Evolutionary conservation across 441 rosid genomes (phyloP), one percentile per base, ranked within the genome.

Genomic region (Euphorbia celastroides): DNA sequence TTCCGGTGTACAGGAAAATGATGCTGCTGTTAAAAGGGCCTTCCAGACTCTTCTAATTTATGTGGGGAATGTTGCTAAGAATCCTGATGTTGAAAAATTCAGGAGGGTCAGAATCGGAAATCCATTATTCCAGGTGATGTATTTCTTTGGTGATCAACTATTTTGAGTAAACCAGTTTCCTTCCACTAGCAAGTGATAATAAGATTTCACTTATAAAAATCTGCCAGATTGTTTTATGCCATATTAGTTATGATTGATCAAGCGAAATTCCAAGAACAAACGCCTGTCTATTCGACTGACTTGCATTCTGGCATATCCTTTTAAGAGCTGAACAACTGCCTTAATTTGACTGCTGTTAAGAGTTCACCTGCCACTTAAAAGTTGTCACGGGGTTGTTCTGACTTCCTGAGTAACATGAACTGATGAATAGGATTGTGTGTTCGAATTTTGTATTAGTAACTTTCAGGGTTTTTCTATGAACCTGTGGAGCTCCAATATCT

Each of bases 51-150:
- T 93, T 63, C 67, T 90, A 64, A 70, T 72, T 26, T 84, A 82
- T 72, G 79, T 90, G 25, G 82, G 88, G 38, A 90, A 93, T 41
- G 84, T 73, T 26, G 79, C 77, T 3, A 83, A 72, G 73, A 81
- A 77, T 60, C 92, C 93, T 31, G 75, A 72, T 17, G 77, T 69
- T 31, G 94, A 93, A 46, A 93, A 82, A 75, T 90, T 77, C 78
- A 83, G 85, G 75, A 87, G 80, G 77, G 88, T 92, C 50, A 84
- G 92, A 55, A 41, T 88, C n/a, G 65, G 78, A 31, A 90, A 92
- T 72, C 84, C 78, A 16, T 69, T 71, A 68, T 90, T 92, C 77
- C 87, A 77, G 79, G 88, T 84, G 73, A 62, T 67, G 1, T 13
- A 30, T 60, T 60, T 50, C 38, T 34, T 42, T 30, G 17, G n/a